Evolutionary conservation across 345 rosid species (phyloP), one percentile per base, ranked within the genome.

Genomic region (Rhizophora mangle): DNA sequence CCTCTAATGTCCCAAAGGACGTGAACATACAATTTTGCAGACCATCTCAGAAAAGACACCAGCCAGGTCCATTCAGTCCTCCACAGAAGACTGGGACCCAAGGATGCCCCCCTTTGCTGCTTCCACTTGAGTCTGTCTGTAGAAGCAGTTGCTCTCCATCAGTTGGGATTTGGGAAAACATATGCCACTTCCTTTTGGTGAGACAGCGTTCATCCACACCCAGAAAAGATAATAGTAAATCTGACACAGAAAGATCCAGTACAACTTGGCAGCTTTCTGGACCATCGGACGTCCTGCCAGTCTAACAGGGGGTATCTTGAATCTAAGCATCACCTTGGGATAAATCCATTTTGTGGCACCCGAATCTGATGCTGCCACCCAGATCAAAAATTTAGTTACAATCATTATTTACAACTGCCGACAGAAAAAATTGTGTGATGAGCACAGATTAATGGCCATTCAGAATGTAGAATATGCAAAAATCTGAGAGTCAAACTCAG

Each of bases 341-440:
- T 46, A 3, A 56, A 36, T 61, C 67, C 60, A 55, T 15, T 55
- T 55, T 55, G 60, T 8, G 60, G 29, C 24, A 63, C 24, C 52
- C 62, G 67, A 47, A 62, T 62, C 73, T 62, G 73, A 34, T 61
- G 67, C 32, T 52, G 65, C 67, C 24, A 68, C 21, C 31, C n/a
- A 46, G 4, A 22, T n/a, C 30, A 7, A 30, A 11, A 4, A 18
- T 26, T 46, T 13, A n/a, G 62, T 39, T 39, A 10, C 15, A 55
- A 54, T 9, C 1, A 58, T n/a, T 31, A 46, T 18, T n/a, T 22
- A 46, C 9, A 30, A 15, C 57, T 13, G 19, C 64, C n/a, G 2
- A 8, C 30, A 19, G n/a, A 11, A 18, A 52, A 13, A 15, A 54
- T 49, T 36, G 36, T 24, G 26, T 52, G 22, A 67, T 0, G 0